A percentile compares a stretch with the other conserved stretches of the same genome.
phyloP scores from a whole-genome alignment of 306 rosid genomes.

The Prunus campanulata region DNA sequence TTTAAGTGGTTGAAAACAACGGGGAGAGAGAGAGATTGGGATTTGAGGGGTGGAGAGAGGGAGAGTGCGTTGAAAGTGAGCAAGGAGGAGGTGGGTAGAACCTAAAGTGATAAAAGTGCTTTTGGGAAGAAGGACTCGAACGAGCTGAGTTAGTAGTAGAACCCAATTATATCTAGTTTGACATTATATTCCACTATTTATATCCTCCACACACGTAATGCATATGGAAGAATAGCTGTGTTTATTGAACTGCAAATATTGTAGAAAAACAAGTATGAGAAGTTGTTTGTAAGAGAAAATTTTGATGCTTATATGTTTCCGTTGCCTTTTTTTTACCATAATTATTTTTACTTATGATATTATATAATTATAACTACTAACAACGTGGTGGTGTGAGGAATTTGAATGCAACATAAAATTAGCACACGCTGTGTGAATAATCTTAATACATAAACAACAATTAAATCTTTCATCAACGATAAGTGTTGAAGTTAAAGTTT shows the following conservation, averaged over 20 bases:
- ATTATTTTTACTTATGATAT: rapidly evolving
- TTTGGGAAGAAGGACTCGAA: neutral
- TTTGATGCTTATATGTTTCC: neutral
- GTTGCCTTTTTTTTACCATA: neutral
- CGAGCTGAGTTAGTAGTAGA: neutral
- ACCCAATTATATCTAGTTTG: neutral
- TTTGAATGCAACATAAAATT: neutral
- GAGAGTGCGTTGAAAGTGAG: slow-evolving; percentile 5
- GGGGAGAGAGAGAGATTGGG: neutral
- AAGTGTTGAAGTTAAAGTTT: neutral
- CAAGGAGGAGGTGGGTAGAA: neutral
- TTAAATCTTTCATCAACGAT: neutral
- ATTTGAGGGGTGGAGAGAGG: neutral
- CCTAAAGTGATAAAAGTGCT: neutral
- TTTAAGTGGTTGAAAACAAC: neutral
- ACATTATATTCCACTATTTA: neutral
- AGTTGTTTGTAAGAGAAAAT: neutral
- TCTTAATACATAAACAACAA: too few species aligned
- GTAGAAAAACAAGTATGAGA: neutral
- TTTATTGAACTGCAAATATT: neutral
- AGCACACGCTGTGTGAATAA: neutral
- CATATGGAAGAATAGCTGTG: neutral
- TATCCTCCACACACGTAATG: neutral
- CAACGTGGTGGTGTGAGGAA: neutral
- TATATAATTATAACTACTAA: neutral